A percentile compares a stretch with the other conserved stretches of the same genome.
phyloP scores from a whole-genome alignment of 2,329 filamentous ascomycete genomes.

The Ascochyta rabiei region DNA sequence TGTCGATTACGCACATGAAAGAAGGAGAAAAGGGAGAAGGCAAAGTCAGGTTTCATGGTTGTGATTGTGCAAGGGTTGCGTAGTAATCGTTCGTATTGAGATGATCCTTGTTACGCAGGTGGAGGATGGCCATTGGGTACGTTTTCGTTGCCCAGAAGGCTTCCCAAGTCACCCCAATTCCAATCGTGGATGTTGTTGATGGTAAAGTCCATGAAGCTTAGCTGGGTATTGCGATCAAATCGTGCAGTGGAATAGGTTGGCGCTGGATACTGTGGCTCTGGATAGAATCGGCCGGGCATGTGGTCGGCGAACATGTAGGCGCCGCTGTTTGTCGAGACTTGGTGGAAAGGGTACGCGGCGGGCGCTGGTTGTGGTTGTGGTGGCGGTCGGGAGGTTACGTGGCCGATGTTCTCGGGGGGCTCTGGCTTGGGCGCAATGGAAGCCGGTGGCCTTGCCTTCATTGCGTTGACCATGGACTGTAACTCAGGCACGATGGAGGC shows the following conservation, averaged over 20 bases:
- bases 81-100: too few species aligned
- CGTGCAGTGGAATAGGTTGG: slow-evolving; percentile 25
- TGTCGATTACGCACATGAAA: too few species aligned
- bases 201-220: slow-evolving; percentile 46
- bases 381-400: slow-evolving; percentile 11
- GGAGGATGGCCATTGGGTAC: slow-evolving; percentile 17
- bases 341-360: slow-evolving; percentile 27
- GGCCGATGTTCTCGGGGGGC: slow-evolving; percentile 6
- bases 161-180: slow-evolving; percentile 44
- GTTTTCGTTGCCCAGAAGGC: slow-evolving; percentile 31
- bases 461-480: slow-evolving; percentile 41
- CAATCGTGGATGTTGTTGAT: slow-evolving; percentile 45
- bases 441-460: slow-evolving; percentile 22
- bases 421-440: slow-evolving; percentile 3
- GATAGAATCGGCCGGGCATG: slow-evolving; percentile 29
- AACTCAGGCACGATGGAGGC: slow-evolving; percentile 46
- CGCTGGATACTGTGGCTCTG: slow-evolving; percentile 25
- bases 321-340: slow-evolving; percentile 33
- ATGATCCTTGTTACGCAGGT: not conserved
- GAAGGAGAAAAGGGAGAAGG: too few species aligned
- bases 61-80: not conserved
- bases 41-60: too few species aligned
- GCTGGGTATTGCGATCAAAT: slow-evolving; percentile 38
- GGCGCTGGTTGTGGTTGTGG: slow-evolving; percentile 20
- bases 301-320: slow-evolving; percentile 41